Conservation (phyloP, 257 asterid species). For the Rauvolfia tetraphylla region DNA sequence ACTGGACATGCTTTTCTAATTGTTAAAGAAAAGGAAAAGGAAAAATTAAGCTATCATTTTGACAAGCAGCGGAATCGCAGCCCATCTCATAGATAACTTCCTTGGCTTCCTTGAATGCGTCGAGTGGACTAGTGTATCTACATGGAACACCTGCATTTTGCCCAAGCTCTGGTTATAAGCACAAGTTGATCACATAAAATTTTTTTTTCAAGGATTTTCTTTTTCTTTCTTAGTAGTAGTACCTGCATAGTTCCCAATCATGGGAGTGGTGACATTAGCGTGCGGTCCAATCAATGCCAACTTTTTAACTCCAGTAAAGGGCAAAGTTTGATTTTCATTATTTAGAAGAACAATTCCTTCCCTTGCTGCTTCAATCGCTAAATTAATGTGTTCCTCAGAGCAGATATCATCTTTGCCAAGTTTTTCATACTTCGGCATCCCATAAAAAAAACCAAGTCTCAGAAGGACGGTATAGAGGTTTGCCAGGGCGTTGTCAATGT, state of each 20-base stretch:
- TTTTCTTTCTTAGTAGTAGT: too few relatives aligned
- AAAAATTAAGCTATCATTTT: constrained; percentile 12
- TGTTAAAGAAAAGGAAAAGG: too few relatives aligned
- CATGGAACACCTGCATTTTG: constrained; percentile 49
- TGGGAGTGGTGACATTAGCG: constrained; percentile 32
- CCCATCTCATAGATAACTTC: constrained; percentile 31
- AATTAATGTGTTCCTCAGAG: constrained; percentile 23
- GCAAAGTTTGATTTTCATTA: constrained; percentile 29
- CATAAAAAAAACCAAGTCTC: constrained; percentile 53
- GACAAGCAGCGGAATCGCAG: constrained; percentile 35
- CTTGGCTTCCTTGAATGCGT: constrained; percentile 22
- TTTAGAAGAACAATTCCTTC: constrained; percentile 52
- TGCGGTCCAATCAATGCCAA: constrained; percentile 50
- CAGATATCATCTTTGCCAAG: constrained; percentile 38
- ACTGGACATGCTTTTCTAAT: too few relatives aligned
- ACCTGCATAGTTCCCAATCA: constrained; percentile 54
- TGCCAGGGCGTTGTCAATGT: constrained; percentile 28
- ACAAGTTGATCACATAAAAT: too few relatives aligned
- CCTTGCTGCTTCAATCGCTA: constrained; percentile 47
- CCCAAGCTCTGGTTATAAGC: too few relatives aligned
- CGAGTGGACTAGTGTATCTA: constrained; percentile 24
- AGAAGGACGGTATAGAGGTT: constrained; percentile 30
- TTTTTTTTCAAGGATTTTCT: too few relatives aligned
- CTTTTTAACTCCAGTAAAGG: constrained; percentile 20
- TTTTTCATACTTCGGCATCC: constrained; percentile 26